Evolutionary conservation across 371 early-diverging fungal genomes (phyloP), one percentile per base, ranked within the genome.

Genomic region (Mucor plumbeus): DNA sequence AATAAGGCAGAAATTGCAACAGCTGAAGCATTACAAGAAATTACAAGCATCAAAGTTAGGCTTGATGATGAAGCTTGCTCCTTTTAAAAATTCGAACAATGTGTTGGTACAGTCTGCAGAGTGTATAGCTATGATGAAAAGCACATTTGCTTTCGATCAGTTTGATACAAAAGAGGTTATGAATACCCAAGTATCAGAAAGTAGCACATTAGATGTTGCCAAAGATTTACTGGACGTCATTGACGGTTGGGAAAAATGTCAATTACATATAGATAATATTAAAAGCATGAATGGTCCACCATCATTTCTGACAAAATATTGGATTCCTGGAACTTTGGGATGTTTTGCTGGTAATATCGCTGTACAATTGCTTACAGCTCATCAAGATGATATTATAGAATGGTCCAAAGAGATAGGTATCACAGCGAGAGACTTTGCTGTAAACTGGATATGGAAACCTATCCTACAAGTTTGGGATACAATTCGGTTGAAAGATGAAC

Each of bases 391-490:
- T 57, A 77, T 91, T 38, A 65, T 70, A 7, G 57, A 70, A 14
- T 80, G 75, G 74, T 19, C 76, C 7, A 63, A 70, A 7, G 87
- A 89, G 36, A 72, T 76, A 5, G 80, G 77, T 39, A 77, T 77
- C 0, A 91, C 93, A 1, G 80, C 73, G 0, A 65, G 61, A 17
- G 80, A 86, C 54, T 91, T 92, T 65, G 77, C 80, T 9, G 64
- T 75, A 11, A 86, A 95, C 73, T 97, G 95, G 91, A 83, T 97
- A 14, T 81, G 90, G 75, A 82, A 88, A 26, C 98, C 98, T 1
- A 66, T 94, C 11, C 64, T 76, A 14, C 79, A 88, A 44, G 88
- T 95, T 19, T 92, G 87, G 77, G 81, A 87, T 31, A 97, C 96
- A 7, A 90, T 97, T 41, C 87, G 96, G 38, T 90, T 95, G 59